Base-by-base conservation (phyloP, 1,139 yeast species). In the Trichomonascaceae sp. region DNA sequence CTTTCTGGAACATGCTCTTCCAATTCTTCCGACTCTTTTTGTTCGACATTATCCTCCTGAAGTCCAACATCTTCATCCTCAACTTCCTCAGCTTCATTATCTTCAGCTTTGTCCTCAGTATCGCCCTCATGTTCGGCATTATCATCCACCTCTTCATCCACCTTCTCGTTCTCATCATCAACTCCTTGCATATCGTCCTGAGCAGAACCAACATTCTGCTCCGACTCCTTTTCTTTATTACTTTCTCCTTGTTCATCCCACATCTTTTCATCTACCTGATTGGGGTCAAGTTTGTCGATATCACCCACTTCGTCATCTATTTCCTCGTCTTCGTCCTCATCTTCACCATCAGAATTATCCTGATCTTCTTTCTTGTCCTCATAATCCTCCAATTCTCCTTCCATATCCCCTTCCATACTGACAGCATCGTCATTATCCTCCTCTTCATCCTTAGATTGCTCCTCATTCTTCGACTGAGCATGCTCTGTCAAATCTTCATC, bases 231-330 rank as follows among this genome's bases (percentile, higher is more conserved):
- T 47, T 79, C 82, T 47, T 79, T 77, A 69, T 83, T 74, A 54
- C 81, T 76, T 39, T 87, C 90, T 18, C 89, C 79, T 12, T 87
- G 91, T 68, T 91, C 90, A 65, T 90, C 98, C 99, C 99, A 93
- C 96, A 93, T 88, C 73, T 93, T 93, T 63, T 95, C 99, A 69
- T 95, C 99, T 51, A 93, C 82, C 5, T 96, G 96, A 70, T 91
- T 88, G 1, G 96, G 96, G 75, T 93, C 98, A 57, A 87, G 76
- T 55, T 89, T 95, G 67, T 90, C 96, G 45, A 91, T 75, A 63
- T 90, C 89, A 60, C 95, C 98, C 53, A 91, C 78, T 65, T 90
- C 95, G 62, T 93, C 98, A 63, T 91, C 97, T 57, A 90, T 68
- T 1, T 80, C 83, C 3, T 79, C 79, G 1, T 76, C 80, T 2